phyloP scores from a whole-genome alignment of 306 rosid genomes.

The Crataegus laevigata region DNA sequence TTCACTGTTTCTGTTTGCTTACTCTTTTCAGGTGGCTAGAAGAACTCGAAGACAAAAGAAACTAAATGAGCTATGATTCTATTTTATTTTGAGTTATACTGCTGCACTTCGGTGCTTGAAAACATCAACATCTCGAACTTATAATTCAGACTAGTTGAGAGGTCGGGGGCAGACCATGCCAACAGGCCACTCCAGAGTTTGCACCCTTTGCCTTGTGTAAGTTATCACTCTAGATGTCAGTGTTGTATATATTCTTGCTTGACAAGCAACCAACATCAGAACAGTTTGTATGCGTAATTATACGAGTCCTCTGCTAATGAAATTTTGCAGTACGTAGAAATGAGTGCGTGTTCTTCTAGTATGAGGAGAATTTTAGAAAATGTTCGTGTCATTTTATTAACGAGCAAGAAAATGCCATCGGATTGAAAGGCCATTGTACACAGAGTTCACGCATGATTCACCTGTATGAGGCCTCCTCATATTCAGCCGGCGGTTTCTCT shows the following conservation, averaged over 20 bases:
- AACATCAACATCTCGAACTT: neutral
- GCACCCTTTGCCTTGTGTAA: neutral
- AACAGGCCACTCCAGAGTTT: neutral
- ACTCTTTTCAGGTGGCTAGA: conserved; percentile 25
- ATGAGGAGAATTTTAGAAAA: too few relatives aligned
- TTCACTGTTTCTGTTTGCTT: neutral
- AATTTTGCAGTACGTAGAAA: neutral
- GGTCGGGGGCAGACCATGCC: neutral
- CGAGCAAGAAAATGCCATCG: too few relatives aligned
- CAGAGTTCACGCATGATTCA: too few relatives aligned
- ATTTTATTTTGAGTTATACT: neutral
- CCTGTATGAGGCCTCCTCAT: too few relatives aligned
- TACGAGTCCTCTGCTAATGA: neutral
- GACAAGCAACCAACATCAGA: neutral
- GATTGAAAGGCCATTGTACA: neutral
- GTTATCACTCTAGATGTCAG: neutral
- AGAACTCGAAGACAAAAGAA: conserved; percentile 23
- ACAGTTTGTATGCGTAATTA: neutral
- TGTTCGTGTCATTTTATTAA: too few relatives aligned
- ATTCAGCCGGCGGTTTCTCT: too few relatives aligned
- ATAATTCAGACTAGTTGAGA: neutral
- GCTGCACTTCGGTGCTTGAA: neutral
- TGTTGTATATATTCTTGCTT: neutral
- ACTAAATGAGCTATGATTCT: neutral
- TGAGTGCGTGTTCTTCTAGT: too few relatives aligned